Conservation (phyloP, 1,139 yeast species). For the Yamadazyma conglobata region DNA sequence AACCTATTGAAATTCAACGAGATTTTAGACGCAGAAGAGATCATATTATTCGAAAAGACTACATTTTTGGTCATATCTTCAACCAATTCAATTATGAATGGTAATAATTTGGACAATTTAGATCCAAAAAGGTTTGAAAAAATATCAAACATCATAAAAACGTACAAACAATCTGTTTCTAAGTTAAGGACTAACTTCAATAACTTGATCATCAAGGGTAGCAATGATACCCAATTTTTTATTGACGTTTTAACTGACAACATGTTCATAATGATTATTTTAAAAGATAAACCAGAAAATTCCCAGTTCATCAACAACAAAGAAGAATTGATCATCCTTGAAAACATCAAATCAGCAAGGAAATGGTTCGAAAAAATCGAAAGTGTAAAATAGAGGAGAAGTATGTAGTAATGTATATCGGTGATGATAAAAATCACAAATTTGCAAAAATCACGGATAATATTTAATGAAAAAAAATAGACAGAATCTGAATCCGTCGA, state of each 20-base stretch:
- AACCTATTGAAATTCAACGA: slow-evolving; percentile 72
- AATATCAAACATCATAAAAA: slow-evolving; percentile 88
- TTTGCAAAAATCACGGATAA: no score
- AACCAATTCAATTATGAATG: slow-evolving; percentile 39
- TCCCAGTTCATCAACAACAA: slow-evolving; percentile 31
- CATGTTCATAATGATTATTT: slow-evolving; percentile 72
- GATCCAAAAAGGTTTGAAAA: slow-evolving; percentile 95
- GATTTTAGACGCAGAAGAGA: slow-evolving; percentile 82
- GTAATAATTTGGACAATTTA: slow-evolving; percentile 25
- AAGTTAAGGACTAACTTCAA: slow-evolving; percentile 83
- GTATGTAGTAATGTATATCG: slow-evolving; percentile 1
- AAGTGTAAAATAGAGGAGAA: slow-evolving; percentile 11
- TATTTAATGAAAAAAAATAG: no score
- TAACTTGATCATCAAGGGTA: slow-evolving; percentile 72
- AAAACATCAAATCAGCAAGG: slow-evolving; percentile 66
- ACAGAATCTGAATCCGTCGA: no score
- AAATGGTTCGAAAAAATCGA: slow-evolving; percentile 65
- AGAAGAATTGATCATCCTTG: slow-evolving; percentile 61
- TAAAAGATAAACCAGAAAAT: slow-evolving; percentile 32
- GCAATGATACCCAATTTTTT: slow-evolving; percentile 61
- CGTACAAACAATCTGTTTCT: slow-evolving; percentile 89
- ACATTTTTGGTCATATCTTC: slow-evolving; percentile 89
- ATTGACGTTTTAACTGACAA: slow-evolving; percentile 70
- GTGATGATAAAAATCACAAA: no score
- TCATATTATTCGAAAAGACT: slow-evolving; percentile 87